Evolutionary conservation across 169 alveolate species (phyloP).

Genomic region (Prorocentrum cordatum): DNA sequence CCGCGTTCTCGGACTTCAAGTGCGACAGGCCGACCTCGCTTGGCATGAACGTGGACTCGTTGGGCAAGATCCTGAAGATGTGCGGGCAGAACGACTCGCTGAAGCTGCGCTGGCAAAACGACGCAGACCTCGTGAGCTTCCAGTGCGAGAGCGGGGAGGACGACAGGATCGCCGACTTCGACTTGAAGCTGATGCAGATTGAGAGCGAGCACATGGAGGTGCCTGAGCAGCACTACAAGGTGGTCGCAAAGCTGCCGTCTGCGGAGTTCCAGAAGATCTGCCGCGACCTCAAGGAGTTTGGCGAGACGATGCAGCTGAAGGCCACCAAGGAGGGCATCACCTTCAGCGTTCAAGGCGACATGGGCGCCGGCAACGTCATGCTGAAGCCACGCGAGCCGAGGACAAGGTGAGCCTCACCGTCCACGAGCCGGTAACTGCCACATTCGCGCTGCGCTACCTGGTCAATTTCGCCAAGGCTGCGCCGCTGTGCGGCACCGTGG

Average conservation of each 20-base stretch:
- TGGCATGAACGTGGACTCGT: slow-evolving; percentile 37
- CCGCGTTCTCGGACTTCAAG: slow-evolving; percentile 22
- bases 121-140: slow-evolving; percentile 25
- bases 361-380: slow-evolving; percentile 14
- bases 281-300: slow-evolving; percentile 36
- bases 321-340: not conserved
- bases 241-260: slow-evolving; percentile 40
- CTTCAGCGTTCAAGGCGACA: not conserved
- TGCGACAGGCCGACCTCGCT: not conserved
- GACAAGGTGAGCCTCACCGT: slow-evolving; percentile 2
- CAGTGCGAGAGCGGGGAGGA: slow-evolving; percentile 54
- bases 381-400: too few species aligned
- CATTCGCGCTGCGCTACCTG: slow-evolving; percentile 22
- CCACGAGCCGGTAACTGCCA: slow-evolving; percentile 51
- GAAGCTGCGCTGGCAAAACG: not conserved
- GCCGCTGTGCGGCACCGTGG: slow-evolving; percentile 35
- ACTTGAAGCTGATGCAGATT: slow-evolving; percentile 11
- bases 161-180: slow-evolving; percentile 49
- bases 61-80: slow-evolving; percentile 15
- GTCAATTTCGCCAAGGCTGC: slow-evolving; percentile 44
- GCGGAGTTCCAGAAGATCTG: slow-evolving; percentile 38
- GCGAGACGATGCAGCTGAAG: not conserved
- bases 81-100: not conserved
- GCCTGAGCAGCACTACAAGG: slow-evolving; percentile 57
- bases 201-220: not conserved